Evolutionary conservation across 768 basidiomycete species (phyloP).

Genomic region (Suillus discolor): DNA sequence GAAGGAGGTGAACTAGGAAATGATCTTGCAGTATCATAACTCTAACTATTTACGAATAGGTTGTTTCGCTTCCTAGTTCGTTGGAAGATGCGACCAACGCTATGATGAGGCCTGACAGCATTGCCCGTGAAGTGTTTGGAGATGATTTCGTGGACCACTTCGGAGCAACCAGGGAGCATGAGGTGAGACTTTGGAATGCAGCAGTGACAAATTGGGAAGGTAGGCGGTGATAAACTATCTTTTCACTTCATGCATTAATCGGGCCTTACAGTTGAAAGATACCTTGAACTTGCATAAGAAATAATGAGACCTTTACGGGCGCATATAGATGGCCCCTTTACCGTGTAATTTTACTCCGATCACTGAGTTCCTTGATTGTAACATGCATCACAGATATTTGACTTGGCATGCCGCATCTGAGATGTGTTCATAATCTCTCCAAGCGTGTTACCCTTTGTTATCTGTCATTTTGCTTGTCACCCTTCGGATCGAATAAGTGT

Average conservation of each 20-base stretch:
- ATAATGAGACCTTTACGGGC: background rate
- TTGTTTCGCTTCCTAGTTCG: constrained; percentile 76
- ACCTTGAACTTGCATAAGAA: constrained; percentile 74
- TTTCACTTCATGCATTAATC: constrained; percentile 10
- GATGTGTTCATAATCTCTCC: background rate
- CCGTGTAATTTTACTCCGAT: background rate
- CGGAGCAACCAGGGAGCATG: constrained; percentile 93
- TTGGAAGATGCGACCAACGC: constrained; percentile 77
- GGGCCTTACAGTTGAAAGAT: constrained; percentile 68
- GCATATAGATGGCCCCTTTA: background rate
- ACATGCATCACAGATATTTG: background rate
- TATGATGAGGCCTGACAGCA: constrained; percentile 78
- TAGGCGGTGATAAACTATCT: constrained; percentile 35
- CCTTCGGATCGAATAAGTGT: background rate
- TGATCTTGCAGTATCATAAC: constrained; percentile 5
- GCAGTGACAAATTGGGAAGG: constrained; percentile 96
- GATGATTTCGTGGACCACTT: constrained; percentile 93
- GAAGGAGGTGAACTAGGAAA: constrained; percentile 52
- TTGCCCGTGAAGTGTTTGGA: constrained; percentile 89
- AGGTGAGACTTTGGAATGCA: constrained; percentile 82
- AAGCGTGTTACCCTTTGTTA: background rate
- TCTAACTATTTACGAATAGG: constrained; percentile 34
- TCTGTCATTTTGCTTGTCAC: background rate
- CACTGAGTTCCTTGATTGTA: background rate
- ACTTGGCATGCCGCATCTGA: background rate